Percentiles rank a stretch among this genome's conserved stretches.
Conservation (phyloP, 306 rosid genomes). For the Vicia villosa region DNA sequence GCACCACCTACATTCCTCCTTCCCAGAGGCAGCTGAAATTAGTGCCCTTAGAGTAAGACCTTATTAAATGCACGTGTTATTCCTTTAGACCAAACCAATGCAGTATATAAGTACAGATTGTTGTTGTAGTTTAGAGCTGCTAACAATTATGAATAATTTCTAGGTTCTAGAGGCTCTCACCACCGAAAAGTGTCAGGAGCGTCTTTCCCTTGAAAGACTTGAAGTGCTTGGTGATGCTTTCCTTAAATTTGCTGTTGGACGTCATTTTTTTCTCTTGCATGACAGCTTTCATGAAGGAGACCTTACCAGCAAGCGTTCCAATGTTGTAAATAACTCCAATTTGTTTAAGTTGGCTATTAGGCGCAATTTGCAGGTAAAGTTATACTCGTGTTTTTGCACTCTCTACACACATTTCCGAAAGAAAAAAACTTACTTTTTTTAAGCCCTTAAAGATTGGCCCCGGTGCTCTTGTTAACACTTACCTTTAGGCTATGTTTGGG, state of each 20-base stretch:
- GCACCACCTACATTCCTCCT: constrained; percentile 52
- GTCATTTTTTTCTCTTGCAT: constrained; percentile 73
- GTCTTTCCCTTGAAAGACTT: constrained; percentile 94
- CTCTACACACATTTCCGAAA: too few species aligned
- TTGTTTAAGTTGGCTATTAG: constrained; percentile 72
- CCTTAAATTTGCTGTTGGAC: constrained; percentile 84
- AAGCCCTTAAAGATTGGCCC: too few species aligned
- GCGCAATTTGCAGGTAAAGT: constrained; percentile 78
- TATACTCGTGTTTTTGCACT: constrained; percentile 18
- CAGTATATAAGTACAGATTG: constrained; percentile 13
- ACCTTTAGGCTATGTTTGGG: too few species aligned
- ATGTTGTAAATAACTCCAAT: constrained; percentile 72
- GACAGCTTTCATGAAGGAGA: constrained; percentile 84
- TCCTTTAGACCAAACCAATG: constrained; percentile 21
- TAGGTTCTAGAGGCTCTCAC: constrained; percentile 94
- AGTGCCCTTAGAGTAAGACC: constrained; percentile 66
- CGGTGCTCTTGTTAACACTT: too few species aligned
- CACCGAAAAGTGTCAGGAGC: constrained; percentile 90
- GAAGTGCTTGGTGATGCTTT: constrained; percentile 96
- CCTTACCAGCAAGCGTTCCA: constrained; percentile 74
- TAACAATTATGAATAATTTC: constrained; percentile 39
- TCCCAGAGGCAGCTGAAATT: constrained; percentile 80
- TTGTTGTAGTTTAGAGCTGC: constrained; percentile 25
- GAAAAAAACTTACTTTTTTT: too few species aligned
- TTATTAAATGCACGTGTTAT: constrained; percentile 28